Conservation (phyloP, 2,329 filamentous ascomycete species). For the Calonectria pseudoreteaudii region DNA sequence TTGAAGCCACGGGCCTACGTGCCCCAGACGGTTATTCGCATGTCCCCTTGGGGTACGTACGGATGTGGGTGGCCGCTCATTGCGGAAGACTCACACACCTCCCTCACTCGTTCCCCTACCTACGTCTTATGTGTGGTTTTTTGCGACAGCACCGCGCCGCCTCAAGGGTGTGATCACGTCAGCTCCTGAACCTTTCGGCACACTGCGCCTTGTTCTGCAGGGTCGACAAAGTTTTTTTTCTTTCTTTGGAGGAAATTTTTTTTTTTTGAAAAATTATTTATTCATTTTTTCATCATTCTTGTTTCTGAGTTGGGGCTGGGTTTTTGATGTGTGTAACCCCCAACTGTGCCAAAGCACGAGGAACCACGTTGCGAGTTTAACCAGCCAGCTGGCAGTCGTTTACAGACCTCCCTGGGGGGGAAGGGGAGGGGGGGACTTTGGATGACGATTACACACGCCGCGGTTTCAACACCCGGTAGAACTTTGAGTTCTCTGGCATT, state of each 20-base stretch:
- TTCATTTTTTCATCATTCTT: no score
- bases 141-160: conserved; percentile 9
- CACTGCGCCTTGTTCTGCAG: conserved; percentile 16
- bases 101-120: not conserved
- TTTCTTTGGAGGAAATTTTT: no score
- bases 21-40: conserved; percentile 27
- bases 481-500: not conserved
- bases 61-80: not conserved
- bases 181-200: conserved; percentile 11
- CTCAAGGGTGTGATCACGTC: conserved; percentile 20
- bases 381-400: conserved; percentile 25
- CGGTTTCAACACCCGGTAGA: conserved; percentile 11
- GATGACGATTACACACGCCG: not conserved
- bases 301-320: not conserved
- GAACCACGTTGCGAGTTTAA: conserved; percentile 30
- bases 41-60: conserved; percentile 14
- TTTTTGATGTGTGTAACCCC: conserved; percentile 1
- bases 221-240: not conserved
- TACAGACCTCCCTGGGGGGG: not conserved
- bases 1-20: conserved; percentile 22
- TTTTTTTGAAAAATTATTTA: no score
- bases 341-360: conserved; percentile 11
- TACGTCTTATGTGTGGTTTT: conserved; percentile 2
- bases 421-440: not conserved
- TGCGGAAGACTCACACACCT: not conserved